Evolutionary conservation across 2,329 filamentous ascomycete genomes (phyloP), one percentile per base, ranked within the genome.

Genomic region (Microcyclospora tardicrescens): DNA sequence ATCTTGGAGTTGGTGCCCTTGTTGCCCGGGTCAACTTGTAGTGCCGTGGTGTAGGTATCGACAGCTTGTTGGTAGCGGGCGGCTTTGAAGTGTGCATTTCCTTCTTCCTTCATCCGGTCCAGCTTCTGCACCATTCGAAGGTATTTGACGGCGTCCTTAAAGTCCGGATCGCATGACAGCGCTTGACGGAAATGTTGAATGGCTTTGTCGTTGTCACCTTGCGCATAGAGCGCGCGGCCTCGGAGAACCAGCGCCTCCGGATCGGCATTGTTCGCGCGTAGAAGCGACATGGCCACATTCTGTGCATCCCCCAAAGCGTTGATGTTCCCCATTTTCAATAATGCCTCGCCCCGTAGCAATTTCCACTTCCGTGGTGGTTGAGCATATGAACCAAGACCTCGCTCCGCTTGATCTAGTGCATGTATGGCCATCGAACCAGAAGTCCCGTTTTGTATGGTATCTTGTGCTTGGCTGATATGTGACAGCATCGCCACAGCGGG

Each of bases 181-280:
- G 89, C 91, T 65, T 91, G 84, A 48, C 85, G 77, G 67, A 96
- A 91, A 60, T 93, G 84, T 57, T 89, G 83, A 33, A 94, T 73
- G 2, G 91, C 89, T 69, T 95, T 93, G 2, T 93, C 84, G 55
- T 94, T 94, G 51, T 98, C 91, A 24, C 91, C 91, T 58, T 91
- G 84, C 3, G 79, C 80, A 54, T 96, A 96, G 36, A 94, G 72
- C 12, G 85, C 81, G 46, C 86, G 77, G 16, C 89, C 91, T 35
- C 89, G 77, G 37, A 98, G 74, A 5, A 95, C 84, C 46, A 98
- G 68, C 1, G 89, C 91, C 64, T 98, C 91, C 2, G 91, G 87
- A 55, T 98, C 91, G 58, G 89, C 81, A 59, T 71, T 85, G 66
- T 96, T 96, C 56, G 74, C 71, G 38, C 91, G 77, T 45, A 98